Evolutionary conservation across 768 basidiomycete species (phyloP), one percentile per base, ranked within the genome.

Genomic region (Lentinula sp.): DNA sequence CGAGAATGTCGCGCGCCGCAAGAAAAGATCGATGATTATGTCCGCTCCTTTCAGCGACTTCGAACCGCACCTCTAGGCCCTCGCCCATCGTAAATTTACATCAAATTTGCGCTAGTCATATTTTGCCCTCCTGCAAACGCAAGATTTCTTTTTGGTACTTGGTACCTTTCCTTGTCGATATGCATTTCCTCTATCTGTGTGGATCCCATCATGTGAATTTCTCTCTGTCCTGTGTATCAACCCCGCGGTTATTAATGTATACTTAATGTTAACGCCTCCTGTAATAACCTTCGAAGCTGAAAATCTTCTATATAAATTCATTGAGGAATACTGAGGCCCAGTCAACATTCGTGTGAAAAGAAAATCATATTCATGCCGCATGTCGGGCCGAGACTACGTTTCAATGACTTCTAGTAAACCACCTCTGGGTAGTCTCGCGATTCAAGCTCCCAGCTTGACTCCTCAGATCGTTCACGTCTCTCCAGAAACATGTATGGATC

Each of bases 401-500:
- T 4, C 28, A 28, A 51, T 49, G 35, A 21, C 49, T 28, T 51
- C 56, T 46, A 15, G 34, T 61, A 21, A 23, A 28, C 86, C 84
- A 56, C 71, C 69, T 51, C 76, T 90, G 31, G 89, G 88, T 46
- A 89, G 87, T 67, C 77, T 85, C 39, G 86, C 87, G 7, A 71
- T 91, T 46, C 86, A 91, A 72, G 81, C 82, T 5, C 87, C 89
- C 16, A 59, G 57, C 23, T 69, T 78, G 54, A 74, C 80, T 32
- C 79, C 85, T 34, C 85, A 87, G 65, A 76, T 82, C 2, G 84
- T 92, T n/a, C 84, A 85, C 69, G 84, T 93, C 56, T 83, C 86
- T n/a, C 74, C 85, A 15, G 75, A 81, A 65, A 91, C 88, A 65
- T 94, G 91, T 65, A 79, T 85, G 61, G 79, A 93, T 68, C 79